Base-by-base conservation (phyloP, 1,139 yeast genomes). In the Hemisphaericaspora xylanilytica region DNA sequence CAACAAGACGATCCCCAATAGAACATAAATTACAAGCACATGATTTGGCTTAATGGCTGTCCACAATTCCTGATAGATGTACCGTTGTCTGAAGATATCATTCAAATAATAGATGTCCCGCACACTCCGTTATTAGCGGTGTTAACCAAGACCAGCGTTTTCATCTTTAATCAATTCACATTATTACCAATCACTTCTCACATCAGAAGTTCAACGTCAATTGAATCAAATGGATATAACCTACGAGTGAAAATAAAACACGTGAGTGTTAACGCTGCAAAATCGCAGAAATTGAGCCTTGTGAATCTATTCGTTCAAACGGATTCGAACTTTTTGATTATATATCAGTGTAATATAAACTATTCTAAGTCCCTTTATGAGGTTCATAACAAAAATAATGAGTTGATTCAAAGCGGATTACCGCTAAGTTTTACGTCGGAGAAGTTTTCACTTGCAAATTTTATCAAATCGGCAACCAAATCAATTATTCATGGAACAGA, bases 11-110 rank as follows among this genome's bases (percentile, higher is more conserved):
- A n/a, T n/a, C n/a, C 8, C 13, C 29, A 13, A 12, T 13, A 12
- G 24, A 10, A 24, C 9, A 10, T 3, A 9, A 14, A 15, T 26
- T 9, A 14, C 15, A 14, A 4, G 8, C 5, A 14, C 22, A 67
- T 68, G 73, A 67, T 61, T 13, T 68, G 71, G 70, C 53, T 70
- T 32, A 63, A 65, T 42, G 52, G 65, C 20, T 55, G 62, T 43
- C 71, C 73, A 15, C 56, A 50, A 37, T 39, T 55, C n/a, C 65
- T 56, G 58, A 51, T 58, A 10, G 63, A 70, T 31, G 50, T 61
- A 14, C 50, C 55, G 14, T 39, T 46, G 15, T n/a, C 20, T 5
- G 63, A 58, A 34, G 46, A 48, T 2, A 49, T 64, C 5, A 24
- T 68, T 5, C 56, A 57, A 9, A 43, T 65, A 8, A 43, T 58